phyloP scores from a whole-genome alignment of 352 stramenopile species.

The Globisporangium orthogonon region DNA sequence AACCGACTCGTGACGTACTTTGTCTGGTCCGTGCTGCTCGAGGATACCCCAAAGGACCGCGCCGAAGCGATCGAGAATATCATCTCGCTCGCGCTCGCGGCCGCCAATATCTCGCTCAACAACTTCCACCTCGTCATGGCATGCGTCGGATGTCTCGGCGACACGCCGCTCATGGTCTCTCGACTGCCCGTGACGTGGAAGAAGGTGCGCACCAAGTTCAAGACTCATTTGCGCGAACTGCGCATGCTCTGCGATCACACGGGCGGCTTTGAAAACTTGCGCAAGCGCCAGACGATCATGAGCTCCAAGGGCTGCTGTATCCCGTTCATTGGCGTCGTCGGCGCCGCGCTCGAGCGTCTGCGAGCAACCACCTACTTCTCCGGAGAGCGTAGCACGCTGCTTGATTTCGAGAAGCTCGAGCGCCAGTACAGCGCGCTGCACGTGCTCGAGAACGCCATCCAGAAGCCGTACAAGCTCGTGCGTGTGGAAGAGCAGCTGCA shows the following conservation, averaged over 20 bases:
- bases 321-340: constrained; percentile 73
- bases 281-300: constrained; percentile 43
- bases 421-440: constrained; percentile 46
- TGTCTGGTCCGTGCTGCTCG: constrained; percentile 68
- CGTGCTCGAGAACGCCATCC: constrained; percentile 41
- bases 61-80: constrained; percentile 70
- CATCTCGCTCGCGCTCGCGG: constrained; percentile 49
- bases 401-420: constrained; percentile 57
- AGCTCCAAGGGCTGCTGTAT: constrained; percentile 35
- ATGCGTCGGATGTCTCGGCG: constrained; percentile 65
- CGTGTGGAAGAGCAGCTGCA: constrained; percentile 15
- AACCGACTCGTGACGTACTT: constrained; percentile 63
- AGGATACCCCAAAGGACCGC: constrained; percentile 58
- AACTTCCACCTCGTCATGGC: constrained; percentile 83
- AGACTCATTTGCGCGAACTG: constrained; percentile 52
- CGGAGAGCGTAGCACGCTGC: constrained; percentile 14
- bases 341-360: constrained; percentile 58
- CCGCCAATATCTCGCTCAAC: constrained; percentile 33
- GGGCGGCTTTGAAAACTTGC: constrained; percentile 65
- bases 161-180: constrained; percentile 63
- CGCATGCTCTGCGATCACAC: constrained; percentile 60
- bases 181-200: constrained; percentile 68
- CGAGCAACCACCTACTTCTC: constrained; percentile 40
- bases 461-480: constrained; percentile 5
- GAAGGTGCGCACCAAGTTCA: constrained; percentile 57